Base-by-base conservation (phyloP, 805 yeast species). In the Candida stauntonica region DNA sequence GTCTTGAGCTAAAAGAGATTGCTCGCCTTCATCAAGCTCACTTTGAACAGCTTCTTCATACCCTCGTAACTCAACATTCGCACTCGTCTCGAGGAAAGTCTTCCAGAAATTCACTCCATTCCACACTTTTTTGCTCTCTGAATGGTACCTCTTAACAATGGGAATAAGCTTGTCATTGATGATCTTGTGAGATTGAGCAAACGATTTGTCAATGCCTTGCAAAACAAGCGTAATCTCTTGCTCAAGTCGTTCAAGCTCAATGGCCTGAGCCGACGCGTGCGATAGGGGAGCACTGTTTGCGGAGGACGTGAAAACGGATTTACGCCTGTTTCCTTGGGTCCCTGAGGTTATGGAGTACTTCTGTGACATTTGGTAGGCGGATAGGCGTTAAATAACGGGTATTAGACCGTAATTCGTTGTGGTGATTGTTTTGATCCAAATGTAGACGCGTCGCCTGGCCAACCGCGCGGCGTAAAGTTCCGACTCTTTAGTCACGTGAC, bases 201-300 rank as follows among this genome's bases (percentile, higher is more conserved):
- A 68, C 52, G 86, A 81, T 33, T 77, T 72, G 61, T 87, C 95
- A 17, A 88, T 84, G 33, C 79, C 81, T 58, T 86, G 96, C 33
- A 88, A 62, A 5, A 79, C 75, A 37, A 82, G 58, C 0, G 95
- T 86, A 29, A 86, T 83, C 53, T 80, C 83, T 57, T 84, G 94
- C 52, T 87, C 95, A 31, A 86, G 58, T 50, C 75, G 68, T 52
- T 86, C 94, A 52, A 81, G 38, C 33, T 56, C 60, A 5, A 47
- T 44, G 3, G 59, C 51, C 34, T 56, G 59, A 5, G 47, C 40
- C 0, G 58, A 42, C 1, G 56, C 45, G 33, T 50, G 57, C 3
- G 31, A 36, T n/a, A 44, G 11, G 16, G 44, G 39, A 5, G 48
- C 29, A 33, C 36, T 44, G 34, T 41, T 50, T 15, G 37, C 13